A percentile compares a stretch with the other conserved stretches of the same genome.
Conservation (phyloP, 257 asterid species). For the Jaltomata sinuosa region DNA sequence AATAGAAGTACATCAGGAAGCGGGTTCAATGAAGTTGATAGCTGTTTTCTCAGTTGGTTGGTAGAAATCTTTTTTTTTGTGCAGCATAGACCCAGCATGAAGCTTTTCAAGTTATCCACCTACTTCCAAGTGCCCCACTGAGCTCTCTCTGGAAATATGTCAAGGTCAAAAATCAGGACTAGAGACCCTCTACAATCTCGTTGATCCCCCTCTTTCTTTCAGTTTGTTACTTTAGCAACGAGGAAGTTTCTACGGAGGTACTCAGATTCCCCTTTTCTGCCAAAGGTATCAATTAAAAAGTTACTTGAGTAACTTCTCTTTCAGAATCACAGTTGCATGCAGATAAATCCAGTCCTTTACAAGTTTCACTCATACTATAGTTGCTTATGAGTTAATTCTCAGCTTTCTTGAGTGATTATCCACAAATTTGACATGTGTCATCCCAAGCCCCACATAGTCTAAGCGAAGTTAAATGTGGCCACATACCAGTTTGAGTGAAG, state of each 20-base stretch:
- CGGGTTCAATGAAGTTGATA: neutral
- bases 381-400: neutral
- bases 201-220: neutral
- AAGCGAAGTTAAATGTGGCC: neutral
- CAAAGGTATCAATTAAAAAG: neutral
- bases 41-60: neutral
- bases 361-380: neutral
- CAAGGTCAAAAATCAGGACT: neutral
- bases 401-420: neutral
- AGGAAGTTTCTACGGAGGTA: neutral
- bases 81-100: neutral
- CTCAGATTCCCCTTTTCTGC: neutral
- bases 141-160: neutral
- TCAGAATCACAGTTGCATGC: neutral
- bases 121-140: neutral
- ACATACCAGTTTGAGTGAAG: neutral
- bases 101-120: neutral
- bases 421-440: neutral
- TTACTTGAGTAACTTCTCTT: neutral
- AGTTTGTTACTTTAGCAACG: neutral
- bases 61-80: neutral
- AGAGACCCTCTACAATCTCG: neutral
- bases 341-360: neutral
- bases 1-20: neutral
- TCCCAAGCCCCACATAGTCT: neutral